Conservation (phyloP, 352 stramenopile species). For the Pythium biforme region DNA sequence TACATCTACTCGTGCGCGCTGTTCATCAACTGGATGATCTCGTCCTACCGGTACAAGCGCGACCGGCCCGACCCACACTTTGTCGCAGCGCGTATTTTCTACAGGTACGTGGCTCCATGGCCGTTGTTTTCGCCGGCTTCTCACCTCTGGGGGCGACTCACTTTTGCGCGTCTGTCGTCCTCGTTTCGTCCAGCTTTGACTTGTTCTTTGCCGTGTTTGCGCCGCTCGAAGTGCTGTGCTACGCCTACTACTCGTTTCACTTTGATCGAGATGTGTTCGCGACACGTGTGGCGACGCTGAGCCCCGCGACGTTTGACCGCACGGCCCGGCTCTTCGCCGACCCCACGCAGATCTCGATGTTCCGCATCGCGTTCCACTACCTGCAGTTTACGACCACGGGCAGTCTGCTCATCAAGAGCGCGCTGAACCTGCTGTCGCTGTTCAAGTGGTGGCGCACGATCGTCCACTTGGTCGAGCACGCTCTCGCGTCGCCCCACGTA, state of each 20-base stretch:
- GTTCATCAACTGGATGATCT: slow-evolving; percentile 43
- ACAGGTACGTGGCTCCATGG: slow-evolving; percentile 21
- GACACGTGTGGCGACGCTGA: slow-evolving; percentile 32
- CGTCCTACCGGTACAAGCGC: slow-evolving; percentile 37
- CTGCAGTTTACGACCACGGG: slow-evolving; percentile 34
- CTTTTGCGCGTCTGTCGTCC: too few species aligned
- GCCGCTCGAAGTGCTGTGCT: slow-evolving; percentile 39
- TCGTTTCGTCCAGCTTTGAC: slow-evolving; percentile 30
- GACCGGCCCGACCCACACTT: slow-evolving; percentile 9
- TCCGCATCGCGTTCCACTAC: slow-evolving; percentile 45
- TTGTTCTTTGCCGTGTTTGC: slow-evolving; percentile 60
- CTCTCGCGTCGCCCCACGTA: background rate
- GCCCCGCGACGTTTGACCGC: slow-evolving; percentile 32
- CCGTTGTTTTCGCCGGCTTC: too few species aligned
- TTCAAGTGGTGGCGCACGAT: slow-evolving; percentile 52
- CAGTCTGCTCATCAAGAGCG: slow-evolving; percentile 28
- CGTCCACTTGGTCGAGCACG: slow-evolving; percentile 10
- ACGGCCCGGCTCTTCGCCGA: slow-evolving; percentile 43
- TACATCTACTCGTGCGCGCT: slow-evolving; percentile 41
- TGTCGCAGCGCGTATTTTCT: slow-evolving; percentile 18
- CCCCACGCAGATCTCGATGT: slow-evolving; percentile 37
- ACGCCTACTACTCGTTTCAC: slow-evolving; percentile 40
- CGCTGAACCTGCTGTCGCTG: slow-evolving; percentile 37
- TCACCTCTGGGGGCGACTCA: background rate
- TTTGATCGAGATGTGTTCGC: slow-evolving; percentile 39